A percentile compares a stretch with the other conserved stretches of the same genome.
These are phyloP conservation scores for Chaetomiaceae sp. DNA, from an alignment of 2,329 filamentous ascomycete genomes.

Conservation along the genomic window DNA sequence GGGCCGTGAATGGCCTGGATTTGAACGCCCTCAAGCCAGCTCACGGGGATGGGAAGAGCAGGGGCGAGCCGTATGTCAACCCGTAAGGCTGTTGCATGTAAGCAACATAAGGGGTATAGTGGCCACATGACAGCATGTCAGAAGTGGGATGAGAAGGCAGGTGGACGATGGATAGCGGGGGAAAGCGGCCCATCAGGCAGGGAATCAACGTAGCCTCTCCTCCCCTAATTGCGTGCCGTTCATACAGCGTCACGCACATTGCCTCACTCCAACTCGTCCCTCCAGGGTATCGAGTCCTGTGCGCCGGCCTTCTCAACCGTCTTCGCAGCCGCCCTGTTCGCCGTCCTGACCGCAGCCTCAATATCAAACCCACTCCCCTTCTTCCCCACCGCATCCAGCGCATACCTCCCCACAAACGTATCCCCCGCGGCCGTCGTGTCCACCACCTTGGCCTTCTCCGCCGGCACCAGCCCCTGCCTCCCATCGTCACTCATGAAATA, in stretches of 20 bases:
- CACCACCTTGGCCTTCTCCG: conserved; percentile 67
- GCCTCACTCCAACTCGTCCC: conserved; percentile 40
- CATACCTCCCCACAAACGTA: conserved; percentile 87
- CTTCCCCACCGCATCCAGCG: conserved; percentile 57
- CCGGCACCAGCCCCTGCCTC: conserved; percentile 47
- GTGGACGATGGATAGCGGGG: no score
- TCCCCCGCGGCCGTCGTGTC: conserved; percentile 94
- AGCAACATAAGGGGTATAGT: no score
- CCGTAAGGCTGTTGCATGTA: conserved; percentile 29
- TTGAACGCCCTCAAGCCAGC: conserved; percentile 24
- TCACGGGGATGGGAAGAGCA: conserved; percentile 26
- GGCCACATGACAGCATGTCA: no score
- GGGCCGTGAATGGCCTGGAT: conserved; percentile 35
- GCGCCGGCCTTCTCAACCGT: conserved; percentile 62
- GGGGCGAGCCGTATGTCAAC: conserved; percentile 35
- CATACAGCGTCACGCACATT: no score
- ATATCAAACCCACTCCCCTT: conserved; percentile 41
- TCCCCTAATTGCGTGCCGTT: no score
- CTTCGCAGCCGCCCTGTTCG: conserved; percentile 56
- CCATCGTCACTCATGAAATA: conserved; percentile 50
- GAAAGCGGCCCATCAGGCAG: no score
- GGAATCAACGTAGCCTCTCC: no score
- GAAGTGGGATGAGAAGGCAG: no score
- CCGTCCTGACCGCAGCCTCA: conserved; percentile 52
- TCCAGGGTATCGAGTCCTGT: conserved; percentile 61